phyloP scores from a whole-genome alignment of 2,329 filamentous ascomycete genomes.

The Exophiala sp. region DNA sequence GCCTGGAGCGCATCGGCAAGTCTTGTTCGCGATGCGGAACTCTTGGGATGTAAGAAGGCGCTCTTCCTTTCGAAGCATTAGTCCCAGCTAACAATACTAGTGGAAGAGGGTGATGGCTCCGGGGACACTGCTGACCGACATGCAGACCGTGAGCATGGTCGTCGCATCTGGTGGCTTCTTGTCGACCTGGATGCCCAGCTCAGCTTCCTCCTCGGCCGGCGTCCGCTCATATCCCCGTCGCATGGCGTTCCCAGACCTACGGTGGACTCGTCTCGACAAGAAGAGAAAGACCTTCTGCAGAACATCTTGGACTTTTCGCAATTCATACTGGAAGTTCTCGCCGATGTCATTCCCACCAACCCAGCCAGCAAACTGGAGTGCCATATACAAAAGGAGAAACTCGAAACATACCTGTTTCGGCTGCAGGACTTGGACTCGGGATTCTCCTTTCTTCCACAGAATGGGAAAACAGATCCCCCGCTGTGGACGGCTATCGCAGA shows the following conservation, averaged over 20 bases:
- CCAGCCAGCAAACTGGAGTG: neutral
- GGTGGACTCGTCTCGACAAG: neutral
- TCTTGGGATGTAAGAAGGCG: constrained; percentile 15
- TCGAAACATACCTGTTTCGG: constrained; percentile 4
- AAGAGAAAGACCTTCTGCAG: constrained; percentile 7
- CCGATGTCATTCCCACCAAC: neutral
- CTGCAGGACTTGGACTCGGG: constrained; percentile 12
- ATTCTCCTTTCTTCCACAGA: constrained; percentile 10
- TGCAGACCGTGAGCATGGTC: constrained; percentile 9
- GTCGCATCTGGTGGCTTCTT: constrained; percentile 22
- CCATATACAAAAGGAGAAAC: neutral
- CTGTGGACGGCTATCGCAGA: constrained; percentile 10
- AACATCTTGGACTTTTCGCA: constrained; percentile 14
- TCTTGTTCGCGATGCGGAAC: constrained; percentile 16
- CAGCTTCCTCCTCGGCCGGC: constrained; percentile 21
- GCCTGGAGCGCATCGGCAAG: constrained; percentile 17
- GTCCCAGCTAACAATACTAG: constrained; percentile 6
- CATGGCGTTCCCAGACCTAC: constrained; percentile 6
- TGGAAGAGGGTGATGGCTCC: constrained; percentile 7
- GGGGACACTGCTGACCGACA: neutral
- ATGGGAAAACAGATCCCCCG: constrained; percentile 3
- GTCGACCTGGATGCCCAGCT: constrained; percentile 19
- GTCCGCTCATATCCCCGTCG: constrained; percentile 10
- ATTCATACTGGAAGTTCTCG: constrained; percentile 13
- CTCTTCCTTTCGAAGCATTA: neutral